phyloP scores from a whole-genome alignment of 2,329 filamentous ascomycete species.

The Colletotrichum abscissum region DNA sequence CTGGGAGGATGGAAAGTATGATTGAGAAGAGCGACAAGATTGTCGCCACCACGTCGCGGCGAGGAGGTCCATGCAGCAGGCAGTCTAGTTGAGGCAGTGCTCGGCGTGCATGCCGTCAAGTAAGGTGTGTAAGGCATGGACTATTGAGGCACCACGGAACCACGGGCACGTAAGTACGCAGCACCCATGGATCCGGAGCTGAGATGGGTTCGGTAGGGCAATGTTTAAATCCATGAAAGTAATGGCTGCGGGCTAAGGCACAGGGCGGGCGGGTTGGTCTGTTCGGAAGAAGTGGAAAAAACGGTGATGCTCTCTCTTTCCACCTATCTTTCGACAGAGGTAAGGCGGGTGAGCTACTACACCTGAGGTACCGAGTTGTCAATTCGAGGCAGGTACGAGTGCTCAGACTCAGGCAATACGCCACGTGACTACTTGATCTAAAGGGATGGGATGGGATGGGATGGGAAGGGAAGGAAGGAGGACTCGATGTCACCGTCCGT shows the following conservation, averaged over 20 bases:
- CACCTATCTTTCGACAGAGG: too few species aligned
- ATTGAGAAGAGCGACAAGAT: slow-evolving; percentile 1
- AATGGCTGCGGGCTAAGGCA: not conserved
- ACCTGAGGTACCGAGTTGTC: too few species aligned
- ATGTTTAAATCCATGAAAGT: not conserved
- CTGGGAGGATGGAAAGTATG: not conserved
- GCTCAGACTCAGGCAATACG: not conserved
- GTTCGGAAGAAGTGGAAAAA: not conserved
- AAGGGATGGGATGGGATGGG: not conserved
- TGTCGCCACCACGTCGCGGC: slow-evolving; percentile 26
- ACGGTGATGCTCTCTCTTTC: not conserved
- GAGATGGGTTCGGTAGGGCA: not conserved
- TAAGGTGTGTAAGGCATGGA: not conserved
- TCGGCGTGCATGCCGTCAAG: slow-evolving; percentile 18
- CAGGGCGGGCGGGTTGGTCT: not conserved
- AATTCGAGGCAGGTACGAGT: too few species aligned
- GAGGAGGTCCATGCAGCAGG: slow-evolving; percentile 31
- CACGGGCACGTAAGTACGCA: not conserved
- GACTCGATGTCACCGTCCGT: not conserved
- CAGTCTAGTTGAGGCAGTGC: slow-evolving; percentile 20
- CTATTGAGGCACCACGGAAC: not conserved
- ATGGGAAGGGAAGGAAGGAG: not conserved
- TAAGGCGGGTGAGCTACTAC: too few species aligned
- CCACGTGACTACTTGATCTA: not conserved
- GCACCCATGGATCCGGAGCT: not conserved